These are phyloP conservation scores for Pyrrhoderma lamaoense DNA, from an alignment of 1,284 basidiomycete genomes.

Conservation along the genomic window DNA sequence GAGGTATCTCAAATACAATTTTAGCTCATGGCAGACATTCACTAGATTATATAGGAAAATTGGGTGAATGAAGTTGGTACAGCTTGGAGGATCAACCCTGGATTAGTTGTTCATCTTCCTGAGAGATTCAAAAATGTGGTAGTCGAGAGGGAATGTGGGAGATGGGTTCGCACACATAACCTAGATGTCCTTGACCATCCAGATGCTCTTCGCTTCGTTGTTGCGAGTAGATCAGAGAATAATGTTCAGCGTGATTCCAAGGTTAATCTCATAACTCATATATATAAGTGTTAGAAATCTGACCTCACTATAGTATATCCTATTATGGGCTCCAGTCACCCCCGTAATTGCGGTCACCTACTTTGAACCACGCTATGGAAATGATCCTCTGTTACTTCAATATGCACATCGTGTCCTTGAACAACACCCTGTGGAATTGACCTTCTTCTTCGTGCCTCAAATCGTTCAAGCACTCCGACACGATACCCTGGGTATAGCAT, in stretches of 20 bases:
- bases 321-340: constrained; percentile 85
- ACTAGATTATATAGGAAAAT: constrained; percentile 39
- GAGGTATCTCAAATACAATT: no score
- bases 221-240: constrained; percentile 65
- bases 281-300: background rate
- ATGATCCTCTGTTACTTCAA: constrained; percentile 85
- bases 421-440: constrained; percentile 89
- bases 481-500: constrained; percentile 71
- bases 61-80: constrained; percentile 68
- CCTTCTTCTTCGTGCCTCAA: constrained; percentile 99
- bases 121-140: constrained; percentile 73
- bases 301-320: constrained; percentile 54
- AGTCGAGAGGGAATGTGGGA: constrained; percentile 64
- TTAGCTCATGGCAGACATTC: background rate
- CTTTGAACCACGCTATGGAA: constrained; percentile 80
- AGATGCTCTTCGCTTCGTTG: constrained; percentile 74
- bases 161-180: constrained; percentile 71
- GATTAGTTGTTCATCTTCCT: constrained; percentile 76
- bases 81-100: constrained; percentile 81
- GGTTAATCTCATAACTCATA: constrained; percentile 34
- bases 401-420: constrained; percentile 95
- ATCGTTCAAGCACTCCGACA: constrained; percentile 92
- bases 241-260: constrained; percentile 62
- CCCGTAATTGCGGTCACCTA: constrained; percentile 83
- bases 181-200: constrained; percentile 66